phyloP scores from a whole-genome alignment of 805 yeast species.

The Pichia sporocuriosa region DNA sequence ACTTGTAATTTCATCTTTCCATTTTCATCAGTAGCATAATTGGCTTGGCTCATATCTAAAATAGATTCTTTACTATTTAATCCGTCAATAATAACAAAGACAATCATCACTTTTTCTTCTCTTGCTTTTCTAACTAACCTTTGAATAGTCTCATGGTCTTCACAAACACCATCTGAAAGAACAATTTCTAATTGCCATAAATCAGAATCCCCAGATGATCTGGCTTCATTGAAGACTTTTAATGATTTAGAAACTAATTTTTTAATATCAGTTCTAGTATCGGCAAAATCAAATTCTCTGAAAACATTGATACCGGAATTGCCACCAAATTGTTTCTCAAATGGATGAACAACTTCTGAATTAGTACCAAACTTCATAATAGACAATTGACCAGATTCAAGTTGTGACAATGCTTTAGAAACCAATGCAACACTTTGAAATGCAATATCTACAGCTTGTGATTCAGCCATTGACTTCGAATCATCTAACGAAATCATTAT shows the following conservation, averaged over 20 bases:
- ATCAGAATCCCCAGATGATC: conserved; percentile 42
- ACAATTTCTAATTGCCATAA: conserved; percentile 92
- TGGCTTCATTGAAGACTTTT: conserved; percentile 57
- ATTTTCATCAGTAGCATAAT: conserved; percentile 58
- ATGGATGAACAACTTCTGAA: conserved; percentile 80
- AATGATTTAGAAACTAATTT: conserved; percentile 68
- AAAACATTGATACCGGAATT: conserved; percentile 80
- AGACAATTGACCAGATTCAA: conserved; percentile 90
- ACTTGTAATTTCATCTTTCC: conserved; percentile 74
- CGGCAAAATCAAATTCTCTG: conserved; percentile 87
- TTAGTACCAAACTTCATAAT: conserved; percentile 86
- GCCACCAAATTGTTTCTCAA: conserved; percentile 74
- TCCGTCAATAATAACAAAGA: conserved; percentile 90
- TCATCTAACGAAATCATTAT: conserved; percentile 97
- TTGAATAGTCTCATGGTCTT: conserved; percentile 79
- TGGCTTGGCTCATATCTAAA: conserved; percentile 90
- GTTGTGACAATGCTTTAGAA: conserved; percentile 84
- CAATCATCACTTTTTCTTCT: conserved; percentile 89
- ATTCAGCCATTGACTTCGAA: conserved; percentile 95
- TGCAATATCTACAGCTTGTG: conserved; percentile 83
- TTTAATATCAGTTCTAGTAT: conserved; percentile 77
- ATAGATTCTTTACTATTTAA: conserved; percentile 78
- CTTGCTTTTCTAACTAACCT: conserved; percentile 85
- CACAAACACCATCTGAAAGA: conserved; percentile 95
- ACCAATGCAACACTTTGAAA: conserved; percentile 92